Percentiles rank a stretch among this genome's conserved stretches.
Conservation (phyloP, 139 green algal species). For the Desmodesmus armatus region DNA sequence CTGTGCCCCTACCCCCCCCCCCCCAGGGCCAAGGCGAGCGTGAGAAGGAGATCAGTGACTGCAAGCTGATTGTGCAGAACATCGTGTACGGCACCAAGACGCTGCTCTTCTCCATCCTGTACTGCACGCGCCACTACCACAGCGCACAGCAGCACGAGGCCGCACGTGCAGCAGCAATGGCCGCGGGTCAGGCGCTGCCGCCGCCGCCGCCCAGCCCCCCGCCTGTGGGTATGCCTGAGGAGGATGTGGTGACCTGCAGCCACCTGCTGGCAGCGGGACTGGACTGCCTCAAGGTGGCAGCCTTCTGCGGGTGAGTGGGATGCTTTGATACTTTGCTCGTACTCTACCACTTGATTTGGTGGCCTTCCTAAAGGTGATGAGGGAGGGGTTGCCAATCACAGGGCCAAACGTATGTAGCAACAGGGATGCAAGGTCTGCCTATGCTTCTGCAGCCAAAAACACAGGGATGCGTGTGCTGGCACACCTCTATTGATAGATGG, state of each 20-base stretch:
- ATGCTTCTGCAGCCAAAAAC: too few relatives aligned
- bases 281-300: slow-evolving; percentile 15
- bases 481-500: too few relatives aligned
- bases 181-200: slow-evolving; percentile 45
- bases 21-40: slow-evolving; percentile 53
- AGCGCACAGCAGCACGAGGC: slow-evolving; percentile 37
- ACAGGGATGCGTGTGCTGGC: too few relatives aligned
- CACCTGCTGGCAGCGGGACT: slow-evolving; percentile 33
- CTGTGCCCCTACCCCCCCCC: too few relatives aligned
- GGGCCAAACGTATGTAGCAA: too few relatives aligned
- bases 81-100: slow-evolving; percentile 56
- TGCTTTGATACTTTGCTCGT: too few relatives aligned
- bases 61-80: slow-evolving; percentile 58
- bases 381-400: too few relatives aligned
- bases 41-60: slow-evolving; percentile 81
- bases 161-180: slow-evolving; percentile 45
- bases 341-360: too few relatives aligned
- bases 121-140: slow-evolving; percentile 51
- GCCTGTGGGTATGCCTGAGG: slow-evolving; percentile 8
- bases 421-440: too few relatives aligned
- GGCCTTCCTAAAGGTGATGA: too few relatives aligned
- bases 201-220: slow-evolving; percentile 21
- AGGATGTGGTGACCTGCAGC: slow-evolving; percentile 27
- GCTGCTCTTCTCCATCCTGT: slow-evolving; percentile 62
- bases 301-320: slow-evolving; percentile 37